Evolutionary conservation across 164 flowering plant genomes (phyloP), one percentile per base, ranked within the genome.

Genomic region (Chimonanthus salicifolius): DNA sequence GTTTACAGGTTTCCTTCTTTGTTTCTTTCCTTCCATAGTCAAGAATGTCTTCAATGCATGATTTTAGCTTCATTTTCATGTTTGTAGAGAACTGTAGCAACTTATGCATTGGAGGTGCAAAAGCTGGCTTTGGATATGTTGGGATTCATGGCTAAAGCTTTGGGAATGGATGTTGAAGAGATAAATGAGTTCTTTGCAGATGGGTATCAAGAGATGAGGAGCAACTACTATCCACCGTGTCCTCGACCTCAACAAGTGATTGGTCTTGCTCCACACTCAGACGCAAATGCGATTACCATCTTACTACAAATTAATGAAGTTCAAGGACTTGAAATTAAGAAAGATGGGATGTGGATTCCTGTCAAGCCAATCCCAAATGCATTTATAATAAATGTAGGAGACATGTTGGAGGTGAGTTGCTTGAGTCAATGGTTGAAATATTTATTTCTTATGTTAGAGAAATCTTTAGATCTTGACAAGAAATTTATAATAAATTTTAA

Each of bases 261-360:
- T 21, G 88, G 88, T 10, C 77, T 72, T 46, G 71, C 84, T 3
- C 86, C 90, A 4, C 92, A 87, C 78, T 80, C 90, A 8, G 90
- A 87, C 80, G 75, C 81, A 1, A 48, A 64, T 0, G 86, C 82
- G 6, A 44, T 85, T 15, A 85, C 88, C 45, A 4, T 88, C 4
- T 73, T 88, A n/a, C 43, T 81, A 46, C 87, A 85, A 21, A 21
- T 21, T 21, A 21, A 21, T 21, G 33, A 21, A 21, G 33, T 21
- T 21, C 33, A 21, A 21, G 33, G 33, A 21, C 33, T 21, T 21
- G 33, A 21, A 21, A 21, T 21, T 21, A 21, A 21, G 33, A 21
- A 83, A 74, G 74, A 82, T 71, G 83, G 79, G 15, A 76, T 72
- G 63, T 86, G 89, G 89, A 69, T 85, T 4, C 85, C 86, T 2